Evolutionary conservation across 2,329 filamentous ascomycete genomes (phyloP), one percentile per base, ranked within the genome.

Genomic region (Lachnellula subtilissima): DNA sequence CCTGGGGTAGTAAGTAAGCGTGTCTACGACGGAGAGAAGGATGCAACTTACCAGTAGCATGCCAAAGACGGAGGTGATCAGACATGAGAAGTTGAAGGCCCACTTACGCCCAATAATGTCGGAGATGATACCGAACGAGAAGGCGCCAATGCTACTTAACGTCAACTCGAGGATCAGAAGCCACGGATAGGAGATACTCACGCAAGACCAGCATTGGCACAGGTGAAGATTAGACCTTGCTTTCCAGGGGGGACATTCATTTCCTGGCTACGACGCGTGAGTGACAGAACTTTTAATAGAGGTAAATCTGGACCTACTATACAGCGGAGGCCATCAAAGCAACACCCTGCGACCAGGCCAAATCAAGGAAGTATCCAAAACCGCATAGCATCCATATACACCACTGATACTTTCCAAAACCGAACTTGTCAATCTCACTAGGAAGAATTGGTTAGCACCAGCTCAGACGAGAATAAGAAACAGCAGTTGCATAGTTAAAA

Each of bases 331-430:
- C 61, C 48, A 67, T 60, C 15, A 66, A 52, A 12, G 63, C 64
- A 51, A 65, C 59, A 7, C 57, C 64, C 42, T 65, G 60, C 22
- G 64, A 62, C 64, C 64, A 67, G 7, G 61, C 23, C 14, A 66
- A 50, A 59, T 67, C 65, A 4, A 67, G 53, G 43, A 67, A 64
- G 52, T 66, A 67, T 17, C 65, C 65, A 42, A 67, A 57, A 9
- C 65, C 65, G 25, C 64, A 67, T 5, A 67, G 49, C 3, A 25
- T 23, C 61, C 64, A 67, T 19, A 67, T 64, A 48, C 58, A 66
- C 63, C 62, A 65, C 39, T 67, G 65, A 47, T 66, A 65, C 45
- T 47, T 60, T 5, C 65, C 64, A 59, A 67, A 61, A 1, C 65
- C 65, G 51, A 64, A 58, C 1, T 25, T 22, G 40, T 65, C 58